These are phyloP conservation scores for Sungouiozyma ichnusensis DNA, from an alignment of 805 yeast genomes.

Conservation along the genomic window DNA sequence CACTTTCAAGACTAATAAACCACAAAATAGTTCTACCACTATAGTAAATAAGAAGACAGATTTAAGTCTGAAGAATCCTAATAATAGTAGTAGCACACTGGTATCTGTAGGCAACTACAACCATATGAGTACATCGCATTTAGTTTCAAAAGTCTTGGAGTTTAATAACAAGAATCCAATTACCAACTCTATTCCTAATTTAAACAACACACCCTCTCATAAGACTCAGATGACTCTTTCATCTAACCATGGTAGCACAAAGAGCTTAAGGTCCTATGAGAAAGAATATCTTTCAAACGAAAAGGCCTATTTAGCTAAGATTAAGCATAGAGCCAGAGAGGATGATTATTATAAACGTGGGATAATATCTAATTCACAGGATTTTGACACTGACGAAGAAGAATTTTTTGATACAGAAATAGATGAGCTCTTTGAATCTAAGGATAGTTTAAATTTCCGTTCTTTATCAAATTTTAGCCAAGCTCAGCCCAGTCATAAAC, in stretches of 20 bases:
- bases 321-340: conserved; percentile 50
- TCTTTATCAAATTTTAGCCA: neutral
- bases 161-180: neutral
- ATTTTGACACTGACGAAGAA: conserved; percentile 31
- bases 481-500: neutral
- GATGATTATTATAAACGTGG: conserved; percentile 72
- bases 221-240: neutral
- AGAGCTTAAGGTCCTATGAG: conserved; percentile 14
- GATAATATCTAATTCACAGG: conserved; percentile 30
- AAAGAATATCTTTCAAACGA: conserved; percentile 43
- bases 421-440: conserved; percentile 10
- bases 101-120: neutral
- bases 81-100: neutral
- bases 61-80: neutral
- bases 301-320: conserved; percentile 49
- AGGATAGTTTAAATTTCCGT: neutral
- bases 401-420: conserved; percentile 19
- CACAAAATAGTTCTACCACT: neutral
- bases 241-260: neutral
- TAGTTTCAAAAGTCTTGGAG: neutral
- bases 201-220: neutral
- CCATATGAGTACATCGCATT: neutral
- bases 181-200: neutral
- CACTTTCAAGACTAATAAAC: neutral
- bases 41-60: neutral